Base-by-base conservation (phyloP, 352 stramenopile species). In the Pythium sukuiense region DNA sequence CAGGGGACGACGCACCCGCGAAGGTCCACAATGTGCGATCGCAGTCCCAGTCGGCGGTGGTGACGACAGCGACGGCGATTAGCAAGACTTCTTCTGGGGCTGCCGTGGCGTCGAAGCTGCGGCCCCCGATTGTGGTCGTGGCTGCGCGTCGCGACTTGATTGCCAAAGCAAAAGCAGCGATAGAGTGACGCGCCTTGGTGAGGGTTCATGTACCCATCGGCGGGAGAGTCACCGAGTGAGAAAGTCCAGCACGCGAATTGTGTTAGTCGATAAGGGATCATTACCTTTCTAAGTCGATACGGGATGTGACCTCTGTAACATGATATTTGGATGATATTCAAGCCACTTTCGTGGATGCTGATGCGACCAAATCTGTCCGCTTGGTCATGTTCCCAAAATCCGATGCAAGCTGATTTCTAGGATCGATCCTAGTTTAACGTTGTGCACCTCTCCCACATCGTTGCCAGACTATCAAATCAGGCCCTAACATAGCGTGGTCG, bases 401-500 rank as follows among this genome's bases (percentile, higher is more conserved):
- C 50, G 50, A 56, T 14, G 50, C 50, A 12, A 55, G 24, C 48
- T 55, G 48, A 55, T 55, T 55, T 55, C 9, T 16, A 20, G 14
- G 9, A 16, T 32, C 9, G 8, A 8, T 35, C 30, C 11, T 24
- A 43, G n/a, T 57, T 61, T 63, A 55, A 30, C 43, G 56, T 63
- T 27, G 39, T 30, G 20, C 56, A 20, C 4, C 8, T 48, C 24
- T 20, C 20, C 37, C 7, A 43, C 14, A 16, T 39, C 3, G 6
- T n/a, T 3, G n/a, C 2, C 1, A 27, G 29, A 26, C 13, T 41
- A 37, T 63, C 43, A 32, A 63, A 55, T 63, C 43, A 54, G 41
- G 43, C 55, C 56, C 56, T 2, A 45, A 41, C 30, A 41, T 63
- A 43, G 56, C 54, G 56, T 63, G 56, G 56, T 43, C 33, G 39